Base-by-base conservation (phyloP, 2,329 filamentous ascomycete species). In the Lachnellula cervina region DNA sequence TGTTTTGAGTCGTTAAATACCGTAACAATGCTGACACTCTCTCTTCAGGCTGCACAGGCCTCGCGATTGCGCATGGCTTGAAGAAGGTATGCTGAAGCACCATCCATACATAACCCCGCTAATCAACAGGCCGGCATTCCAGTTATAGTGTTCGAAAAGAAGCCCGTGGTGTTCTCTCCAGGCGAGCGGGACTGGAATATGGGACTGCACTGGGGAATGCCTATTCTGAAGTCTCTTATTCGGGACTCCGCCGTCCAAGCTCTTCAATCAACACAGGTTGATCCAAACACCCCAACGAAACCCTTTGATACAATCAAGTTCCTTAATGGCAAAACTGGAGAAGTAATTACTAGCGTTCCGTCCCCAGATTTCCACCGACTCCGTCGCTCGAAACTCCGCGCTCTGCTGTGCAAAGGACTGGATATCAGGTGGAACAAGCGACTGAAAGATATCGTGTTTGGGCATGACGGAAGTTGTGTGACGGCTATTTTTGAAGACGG, bases 41-140 rank as follows among this genome's bases (percentile, higher is more conserved):
- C 17, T 21, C 47, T 6, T 17, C 17, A 75, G 73, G 73, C 16
- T 72, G 70, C 44, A 73, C 72, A 16, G 73, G 73, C 8, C 72
- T 74, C 52, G 68, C 71, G 1, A 65, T 73, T 23, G 73, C 73
- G 5, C 72, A 76, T 46, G 73, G 73, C 2, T 61, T 75, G 8
- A 72, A 70, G 58, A 74, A 74, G 64, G 69, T 70, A 58, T 8
- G 34, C 46, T n/a, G 34, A 28, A 37, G 11, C 19, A 38, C 34
- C 28, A 25, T 48, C 5, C 6, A 35, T 49, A 16, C 32, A 13
- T 13, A 16, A 14, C 28, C 28, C 25, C 19, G 35, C 23, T 46
- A 25, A 45, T 4, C 14, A 21, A 16, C 23, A 65, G 55, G 58
- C 59, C 11, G 62, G 62, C 19, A 64, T 67, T 34, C 49, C 49